Conservation (phyloP, 305 asterid genomes). For the Fraxinus platypoda region DNA sequence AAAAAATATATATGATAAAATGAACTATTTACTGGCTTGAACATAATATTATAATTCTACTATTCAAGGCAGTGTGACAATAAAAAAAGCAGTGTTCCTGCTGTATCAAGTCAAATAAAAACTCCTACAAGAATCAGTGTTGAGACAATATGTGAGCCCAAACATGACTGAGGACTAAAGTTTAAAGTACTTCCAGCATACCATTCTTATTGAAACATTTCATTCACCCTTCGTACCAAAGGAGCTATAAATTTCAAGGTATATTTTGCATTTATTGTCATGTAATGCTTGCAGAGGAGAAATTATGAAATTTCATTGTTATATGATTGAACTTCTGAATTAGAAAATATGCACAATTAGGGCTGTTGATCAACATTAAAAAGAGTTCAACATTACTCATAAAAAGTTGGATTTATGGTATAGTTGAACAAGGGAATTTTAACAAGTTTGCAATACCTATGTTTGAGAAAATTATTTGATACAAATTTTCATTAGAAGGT, state of each 20-base stretch:
- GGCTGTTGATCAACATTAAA: neutral
- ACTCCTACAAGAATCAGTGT: neutral
- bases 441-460: neutral
- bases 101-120: neutral
- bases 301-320: neutral
- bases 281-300: neutral
- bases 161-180: neutral
- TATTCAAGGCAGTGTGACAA: neutral
- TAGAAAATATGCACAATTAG: neutral
- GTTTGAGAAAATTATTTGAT: neutral
- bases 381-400: neutral
- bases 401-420: neutral
- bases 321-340: neutral
- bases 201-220: neutral
- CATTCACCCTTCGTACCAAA: neutral
- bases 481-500: neutral
- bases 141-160: neutral
- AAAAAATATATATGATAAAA: slow-evolving; percentile 9
- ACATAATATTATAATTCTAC: neutral
- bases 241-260: neutral
- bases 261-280: neutral
- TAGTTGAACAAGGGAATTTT: neutral
- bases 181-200: neutral
- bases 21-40: neutral
- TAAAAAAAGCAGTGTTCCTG: neutral